These are phyloP conservation scores for Cenchrus americanus DNA, from an alignment of 176 grass and related monocot genomes.

Conservation along the genomic window DNA sequence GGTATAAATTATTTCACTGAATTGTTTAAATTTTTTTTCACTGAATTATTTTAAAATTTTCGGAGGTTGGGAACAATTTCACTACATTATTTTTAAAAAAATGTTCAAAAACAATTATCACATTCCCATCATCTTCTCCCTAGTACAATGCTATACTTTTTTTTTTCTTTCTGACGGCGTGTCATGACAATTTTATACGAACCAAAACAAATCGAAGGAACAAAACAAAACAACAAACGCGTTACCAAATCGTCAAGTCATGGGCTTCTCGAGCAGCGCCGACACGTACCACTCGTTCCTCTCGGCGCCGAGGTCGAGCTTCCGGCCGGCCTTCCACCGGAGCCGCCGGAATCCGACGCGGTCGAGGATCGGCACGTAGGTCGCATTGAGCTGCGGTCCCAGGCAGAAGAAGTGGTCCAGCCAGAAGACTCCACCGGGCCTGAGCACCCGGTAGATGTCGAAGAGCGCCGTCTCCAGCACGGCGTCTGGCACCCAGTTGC, in stretches of 20 bases:
- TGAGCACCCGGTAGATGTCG: conserved; percentile 77
- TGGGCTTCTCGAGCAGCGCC: conserved; percentile 78
- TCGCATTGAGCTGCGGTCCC: conserved; percentile 67
- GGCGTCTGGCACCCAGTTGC: conserved; percentile 65
- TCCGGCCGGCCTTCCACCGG: conserved; percentile 64
- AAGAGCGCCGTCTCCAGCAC: conserved; percentile 76
- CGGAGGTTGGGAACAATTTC: background rate
- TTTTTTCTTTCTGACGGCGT: background rate
- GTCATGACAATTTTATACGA: background rate
- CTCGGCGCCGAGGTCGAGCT: conserved; percentile 69
- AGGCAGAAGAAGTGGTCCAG: conserved; percentile 89
- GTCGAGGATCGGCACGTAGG: conserved; percentile 73
- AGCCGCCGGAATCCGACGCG: conserved; percentile 65
- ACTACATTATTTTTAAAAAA: conserved; percentile 41
- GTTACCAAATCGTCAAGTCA: conserved; percentile 1
- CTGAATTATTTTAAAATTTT: too few relatives aligned
- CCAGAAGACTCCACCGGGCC: conserved; percentile 84
- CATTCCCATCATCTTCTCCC: background rate
- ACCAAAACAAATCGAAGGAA: background rate
- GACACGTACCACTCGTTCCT: conserved; percentile 96
- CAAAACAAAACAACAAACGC: background rate
- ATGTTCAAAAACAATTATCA: conserved; percentile 5
- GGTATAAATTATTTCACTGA: too few relatives aligned
- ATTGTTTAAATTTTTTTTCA: too few relatives aligned
- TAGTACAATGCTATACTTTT: background rate